Base-by-base conservation (phyloP, 2,329 filamentous ascomycete genomes). In the Pyrenophora graminea region DNA sequence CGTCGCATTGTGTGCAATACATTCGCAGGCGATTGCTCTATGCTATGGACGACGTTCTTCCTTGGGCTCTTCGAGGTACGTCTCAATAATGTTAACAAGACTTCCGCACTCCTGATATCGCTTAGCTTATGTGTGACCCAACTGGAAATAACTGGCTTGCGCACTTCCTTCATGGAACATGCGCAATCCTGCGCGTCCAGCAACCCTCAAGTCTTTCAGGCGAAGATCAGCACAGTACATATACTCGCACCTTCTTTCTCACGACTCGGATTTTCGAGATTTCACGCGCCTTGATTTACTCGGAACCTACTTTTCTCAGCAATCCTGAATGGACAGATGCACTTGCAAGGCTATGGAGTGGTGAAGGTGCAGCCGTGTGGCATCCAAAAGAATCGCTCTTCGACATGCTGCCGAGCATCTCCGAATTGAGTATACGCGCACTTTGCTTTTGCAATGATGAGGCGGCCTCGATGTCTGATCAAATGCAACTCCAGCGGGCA, bases 131-230 rank as follows among this genome's bases (percentile, higher is more conserved):
- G 64, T 63, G 59, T 12, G 64, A 68, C 32, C 55, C 51, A 2
- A 62, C 61, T 10, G 66, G 66, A 18, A 52, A 39, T 3, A 64
- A 63, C 18, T 68, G 66, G 66, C 56, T 67, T 1, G 58, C 61
- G 3, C 66, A 67, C 27, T 68, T 68, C 34, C 36, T 67, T 10
- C 59, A 66, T 27, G 64, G 66, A 13, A 67, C 66, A 38, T 66
- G 59, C 37, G 54, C 60, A 12, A 60, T 68, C 19, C 51, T 68
- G 4, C 58, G 59, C 10, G 43, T 67, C 18, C 63, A 63, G 36
- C 39, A 51, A 3, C 64, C 62, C 3, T 38, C 30, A 3, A 45
- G 45, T 18, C 45, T 68, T 7, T 31, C 27, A 10, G 39, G 13
- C 21, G 8, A 36, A 25, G 53, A 38, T 13, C 10, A 15, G 8